A percentile compares a stretch with the other conserved stretches of the same genome.
phyloP scores from a whole-genome alignment of 805 yeast species.

The Saturnispora hagleri region DNA sequence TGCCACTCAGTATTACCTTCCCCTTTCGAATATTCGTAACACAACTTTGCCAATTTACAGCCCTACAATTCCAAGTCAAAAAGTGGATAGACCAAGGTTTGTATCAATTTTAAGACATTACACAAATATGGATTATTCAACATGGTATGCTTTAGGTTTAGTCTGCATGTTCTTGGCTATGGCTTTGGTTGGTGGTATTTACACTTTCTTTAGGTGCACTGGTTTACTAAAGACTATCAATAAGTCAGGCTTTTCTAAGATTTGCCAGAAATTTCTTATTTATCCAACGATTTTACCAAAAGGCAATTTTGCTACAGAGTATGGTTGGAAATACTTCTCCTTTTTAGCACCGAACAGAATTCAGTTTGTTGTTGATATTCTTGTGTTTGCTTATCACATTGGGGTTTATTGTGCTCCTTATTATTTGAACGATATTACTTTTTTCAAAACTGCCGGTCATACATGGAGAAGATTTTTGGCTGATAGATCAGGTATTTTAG shows the following conservation, averaged over 20 bases:
- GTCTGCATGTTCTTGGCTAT: constrained; percentile 33
- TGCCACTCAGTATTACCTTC: constrained; percentile 18
- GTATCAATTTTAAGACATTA: neutral
- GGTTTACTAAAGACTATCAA: constrained; percentile 23
- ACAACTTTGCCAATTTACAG: neutral
- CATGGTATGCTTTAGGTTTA: constrained; percentile 29
- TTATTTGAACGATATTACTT: constrained; percentile 10
- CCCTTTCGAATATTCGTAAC: neutral
- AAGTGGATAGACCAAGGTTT: neutral
- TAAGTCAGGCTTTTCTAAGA: constrained; percentile 19
- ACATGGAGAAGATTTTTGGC: constrained; percentile 24
- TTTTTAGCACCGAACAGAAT: constrained; percentile 26
- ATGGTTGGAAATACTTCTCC: constrained; percentile 15
- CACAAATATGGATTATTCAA: neutral
- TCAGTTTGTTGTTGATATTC: constrained; percentile 24
- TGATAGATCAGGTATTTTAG: constrained; percentile 32
- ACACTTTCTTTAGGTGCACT: constrained; percentile 25
- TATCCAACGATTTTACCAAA: constrained; percentile 31
- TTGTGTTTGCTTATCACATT: constrained; percentile 21
- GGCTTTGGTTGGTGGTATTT: constrained; percentile 28
- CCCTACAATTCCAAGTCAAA: neutral
- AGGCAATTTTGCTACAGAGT: constrained; percentile 15
- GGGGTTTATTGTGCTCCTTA: constrained; percentile 17
- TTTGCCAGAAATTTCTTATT: constrained; percentile 28
- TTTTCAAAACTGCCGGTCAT: constrained; percentile 27